A percentile compares a stretch with the other conserved stretches of the same genome.
phyloP scores from a whole-genome alignment of 2,329 filamentous ascomycete genomes.

The Neopestalotiopsis rosae region DNA sequence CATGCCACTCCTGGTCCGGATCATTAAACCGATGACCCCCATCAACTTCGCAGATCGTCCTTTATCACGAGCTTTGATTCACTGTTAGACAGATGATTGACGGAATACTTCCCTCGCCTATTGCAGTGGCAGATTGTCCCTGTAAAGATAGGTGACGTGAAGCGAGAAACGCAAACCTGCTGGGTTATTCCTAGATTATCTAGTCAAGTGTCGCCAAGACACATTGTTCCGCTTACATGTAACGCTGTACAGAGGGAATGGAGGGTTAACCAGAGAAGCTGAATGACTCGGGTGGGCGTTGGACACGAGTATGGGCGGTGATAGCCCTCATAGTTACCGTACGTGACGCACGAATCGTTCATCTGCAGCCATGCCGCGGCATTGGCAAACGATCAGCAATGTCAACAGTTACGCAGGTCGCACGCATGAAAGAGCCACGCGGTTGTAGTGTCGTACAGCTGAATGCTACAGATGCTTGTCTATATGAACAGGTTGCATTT shows the following conservation, averaged over 20 bases:
- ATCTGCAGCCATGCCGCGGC: not conserved
- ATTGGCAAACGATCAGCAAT: not conserved
- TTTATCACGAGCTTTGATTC: not conserved
- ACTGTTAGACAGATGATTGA: not conserved
- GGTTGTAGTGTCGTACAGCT: not conserved
- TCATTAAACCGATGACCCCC: not conserved
- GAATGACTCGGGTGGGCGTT: not conserved
- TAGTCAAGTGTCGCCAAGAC: not conserved
- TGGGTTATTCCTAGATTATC: not conserved
- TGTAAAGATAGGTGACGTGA: not conserved
- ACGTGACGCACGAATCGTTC: constrained; percentile 1
- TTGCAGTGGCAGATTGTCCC: not conserved
- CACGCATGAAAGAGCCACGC: not conserved
- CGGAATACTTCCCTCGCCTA: not conserved
- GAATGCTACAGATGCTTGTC: not conserved
- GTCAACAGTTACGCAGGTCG: not conserved
- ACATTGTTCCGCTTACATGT: not conserved
- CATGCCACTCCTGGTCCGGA: not conserved
- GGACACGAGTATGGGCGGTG: not conserved
- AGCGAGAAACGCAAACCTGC: not conserved
- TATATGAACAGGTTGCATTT: not conserved
- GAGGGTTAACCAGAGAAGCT: not conserved
- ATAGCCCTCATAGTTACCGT: not conserved
- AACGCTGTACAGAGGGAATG: not conserved
- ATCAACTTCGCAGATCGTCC: not conserved